Percentiles rank a stretch among this genome's conserved stretches.
Conservation (phyloP, 768 basidiomycete genomes). For the Panus rudis region DNA sequence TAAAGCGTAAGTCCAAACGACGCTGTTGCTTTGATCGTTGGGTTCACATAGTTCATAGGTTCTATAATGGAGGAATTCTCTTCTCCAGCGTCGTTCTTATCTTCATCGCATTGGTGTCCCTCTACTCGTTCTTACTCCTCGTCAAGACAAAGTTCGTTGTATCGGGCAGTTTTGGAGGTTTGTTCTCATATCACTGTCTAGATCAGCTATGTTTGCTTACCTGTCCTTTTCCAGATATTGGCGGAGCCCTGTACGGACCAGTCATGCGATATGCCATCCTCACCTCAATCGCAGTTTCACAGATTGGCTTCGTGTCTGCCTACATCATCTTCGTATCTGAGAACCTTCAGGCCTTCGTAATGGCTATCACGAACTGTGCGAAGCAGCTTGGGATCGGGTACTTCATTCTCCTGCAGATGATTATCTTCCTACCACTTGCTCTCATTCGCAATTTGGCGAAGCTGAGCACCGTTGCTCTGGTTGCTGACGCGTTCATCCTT, state of each 20-base stretch:
- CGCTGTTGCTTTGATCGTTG: neutral
- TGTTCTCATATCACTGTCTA: conserved; percentile 12
- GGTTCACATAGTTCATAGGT: conserved; percentile 37
- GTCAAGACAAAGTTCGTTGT: conserved; percentile 84
- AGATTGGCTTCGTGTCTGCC: conserved; percentile 81
- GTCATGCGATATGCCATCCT: conserved; percentile 93
- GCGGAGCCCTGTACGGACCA: conserved; percentile 83
- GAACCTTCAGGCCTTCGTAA: conserved; percentile 81
- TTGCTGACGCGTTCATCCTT: conserved; percentile 94
- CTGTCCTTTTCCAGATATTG: conserved; percentile 53
- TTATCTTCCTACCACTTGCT: conserved; percentile 85
- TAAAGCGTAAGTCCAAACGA: conserved; percentile 60
- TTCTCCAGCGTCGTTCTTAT: conserved; percentile 78
- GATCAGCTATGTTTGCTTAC: neutral
- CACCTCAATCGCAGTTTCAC: conserved; percentile 80
- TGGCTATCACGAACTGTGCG: conserved; percentile 72
- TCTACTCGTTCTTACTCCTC: conserved; percentile 91
- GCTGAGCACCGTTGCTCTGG: conserved; percentile 82
- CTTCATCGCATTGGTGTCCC: conserved; percentile 76
- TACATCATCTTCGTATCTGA: conserved; percentile 96
- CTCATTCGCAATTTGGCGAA: conserved; percentile 93
- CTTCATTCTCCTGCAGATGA: conserved; percentile 76
- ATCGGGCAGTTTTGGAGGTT: conserved; percentile 90
- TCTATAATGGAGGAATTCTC: conserved; percentile 90
- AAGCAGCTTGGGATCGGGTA: conserved; percentile 61